A percentile compares a stretch with the other conserved stretches of the same genome.
Evolutionary conservation across 2,329 filamentous ascomycete species (phyloP).

Genomic region (Penicillium brevicompactum): DNA sequence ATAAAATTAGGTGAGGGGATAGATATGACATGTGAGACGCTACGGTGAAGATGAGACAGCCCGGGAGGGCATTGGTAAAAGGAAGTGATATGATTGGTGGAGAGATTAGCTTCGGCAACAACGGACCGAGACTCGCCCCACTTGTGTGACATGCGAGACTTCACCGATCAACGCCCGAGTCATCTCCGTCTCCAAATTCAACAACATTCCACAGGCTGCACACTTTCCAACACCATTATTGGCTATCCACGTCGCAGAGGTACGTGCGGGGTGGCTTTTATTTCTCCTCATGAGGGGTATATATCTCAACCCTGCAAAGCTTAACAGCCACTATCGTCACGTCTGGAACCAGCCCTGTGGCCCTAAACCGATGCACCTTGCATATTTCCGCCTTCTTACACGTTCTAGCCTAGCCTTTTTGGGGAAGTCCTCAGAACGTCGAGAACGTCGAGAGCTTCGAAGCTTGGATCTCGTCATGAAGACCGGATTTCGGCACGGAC

Average conservation of each 20-base stretch:
- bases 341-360: not conserved
- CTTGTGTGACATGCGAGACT: not conserved
- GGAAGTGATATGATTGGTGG: not conserved
- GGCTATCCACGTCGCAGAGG: not conserved
- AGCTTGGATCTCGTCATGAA: not conserved
- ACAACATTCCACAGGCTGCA: not conserved
- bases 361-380: not conserved
- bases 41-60: not conserved
- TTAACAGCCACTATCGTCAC: not conserved
- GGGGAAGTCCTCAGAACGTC: not conserved
- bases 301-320: not conserved
- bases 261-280: not conserved
- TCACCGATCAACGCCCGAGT: not conserved
- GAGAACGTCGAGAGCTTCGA: not conserved
- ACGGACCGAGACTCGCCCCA: not conserved
- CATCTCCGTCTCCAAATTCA: not conserved
- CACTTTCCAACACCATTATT: not conserved
- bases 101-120: not conserved
- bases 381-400: not conserved
- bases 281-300: slow-evolving; percentile 12
- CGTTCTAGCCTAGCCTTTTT: not conserved
- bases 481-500: not conserved
- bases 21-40: not conserved
- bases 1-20: not conserved
- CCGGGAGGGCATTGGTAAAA: not conserved